Percentiles rank a stretch among this genome's conserved stretches.
These are phyloP conservation scores for Fusarium sp. DNA, from an alignment of 2,329 filamentous ascomycete genomes.

Conservation along the genomic window DNA sequence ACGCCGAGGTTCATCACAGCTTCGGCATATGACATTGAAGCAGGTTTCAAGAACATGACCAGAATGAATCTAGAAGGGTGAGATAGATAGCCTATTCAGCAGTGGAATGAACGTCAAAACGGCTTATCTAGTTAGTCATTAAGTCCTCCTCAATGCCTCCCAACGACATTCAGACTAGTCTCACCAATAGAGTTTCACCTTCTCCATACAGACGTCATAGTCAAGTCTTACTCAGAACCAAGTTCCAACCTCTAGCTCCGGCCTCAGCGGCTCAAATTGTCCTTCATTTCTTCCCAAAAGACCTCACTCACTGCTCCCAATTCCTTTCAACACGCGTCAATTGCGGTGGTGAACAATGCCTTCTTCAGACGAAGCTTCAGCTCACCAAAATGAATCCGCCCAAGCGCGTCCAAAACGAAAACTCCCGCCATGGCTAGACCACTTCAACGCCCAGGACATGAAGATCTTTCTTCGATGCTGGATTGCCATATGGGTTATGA, in stretches of 20 bases:
- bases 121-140: background rate
- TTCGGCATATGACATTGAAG: background rate
- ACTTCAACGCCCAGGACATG: conserved; percentile 58
- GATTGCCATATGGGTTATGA: conserved; percentile 55
- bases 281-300: background rate
- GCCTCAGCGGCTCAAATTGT: background rate
- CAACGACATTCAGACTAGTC: background rate
- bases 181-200: background rate
- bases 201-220: conserved; percentile 13
- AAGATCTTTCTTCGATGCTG: conserved; percentile 58
- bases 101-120: rapidly evolving
- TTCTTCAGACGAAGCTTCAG: background rate
- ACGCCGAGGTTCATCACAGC: background rate
- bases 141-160: too few species aligned
- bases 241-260: background rate
- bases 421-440: conserved; percentile 51
- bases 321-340: rapidly evolving
- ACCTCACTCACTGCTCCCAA: too few species aligned
- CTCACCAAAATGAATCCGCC: background rate
- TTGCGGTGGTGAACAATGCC: background rate
- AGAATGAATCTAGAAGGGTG: too few species aligned
- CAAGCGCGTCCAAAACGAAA: background rate
- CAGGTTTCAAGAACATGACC: too few species aligned
- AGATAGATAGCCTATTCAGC: rapidly evolving
- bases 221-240: background rate